Base-by-base conservation (phyloP, 202 grass and related monocot genomes). In the Panicum hallii region DNA sequence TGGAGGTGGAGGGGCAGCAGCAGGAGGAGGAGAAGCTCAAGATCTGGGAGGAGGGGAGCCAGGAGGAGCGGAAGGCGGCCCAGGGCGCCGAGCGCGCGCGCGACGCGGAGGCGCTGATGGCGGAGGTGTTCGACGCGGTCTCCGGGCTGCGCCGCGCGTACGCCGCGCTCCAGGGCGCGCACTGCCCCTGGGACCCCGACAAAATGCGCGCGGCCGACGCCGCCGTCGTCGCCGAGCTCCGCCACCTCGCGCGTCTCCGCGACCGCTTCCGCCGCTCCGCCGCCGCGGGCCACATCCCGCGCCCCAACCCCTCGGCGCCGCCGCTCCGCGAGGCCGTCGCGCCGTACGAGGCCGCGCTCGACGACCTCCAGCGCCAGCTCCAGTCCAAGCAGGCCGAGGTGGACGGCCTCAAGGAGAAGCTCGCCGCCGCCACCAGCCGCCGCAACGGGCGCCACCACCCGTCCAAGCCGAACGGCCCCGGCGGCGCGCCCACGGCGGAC, bases 301-400 rank as follows among this genome's bases (percentile, higher is more conserved):
- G 20, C 44, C 15, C 69, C 10, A 55, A 70, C 62, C 23, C 43
- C 17, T 36, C 56, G 38, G 54, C 71, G 1, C 75, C 82, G 30
- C 80, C 90, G 66, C 86, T 99, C 46, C 87, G 90, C 9, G 96
- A 99, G 53, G 93, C 84, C 22, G 90, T 99, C 12, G 93, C 93
- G n/a, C 93, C 97, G 4, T 99, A 99, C 79, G 93, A 99, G 85
- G 97, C 97, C n/a, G 91, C 90, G 65, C 84, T 99, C 56, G 86
- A 99, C 50, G 97, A 99, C 77, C 85, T 99, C 67, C 86, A 82
- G 5, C 88, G 83, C 38, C 86, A 99, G 91, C 88, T 99, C 67
- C 92, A 94, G 82, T 47, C 83, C 34, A 99, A 96, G 88, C 93
- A 99, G 57, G 84, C 88, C 42, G 97, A 99, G 91, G 76, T 88